Percentiles rank a stretch among this genome's conserved stretches.
These are phyloP conservation scores for Apiotrichum akiyoshidainum DNA, from an alignment of 1,284 basidiomycete genomes.

Conservation along the genomic window DNA sequence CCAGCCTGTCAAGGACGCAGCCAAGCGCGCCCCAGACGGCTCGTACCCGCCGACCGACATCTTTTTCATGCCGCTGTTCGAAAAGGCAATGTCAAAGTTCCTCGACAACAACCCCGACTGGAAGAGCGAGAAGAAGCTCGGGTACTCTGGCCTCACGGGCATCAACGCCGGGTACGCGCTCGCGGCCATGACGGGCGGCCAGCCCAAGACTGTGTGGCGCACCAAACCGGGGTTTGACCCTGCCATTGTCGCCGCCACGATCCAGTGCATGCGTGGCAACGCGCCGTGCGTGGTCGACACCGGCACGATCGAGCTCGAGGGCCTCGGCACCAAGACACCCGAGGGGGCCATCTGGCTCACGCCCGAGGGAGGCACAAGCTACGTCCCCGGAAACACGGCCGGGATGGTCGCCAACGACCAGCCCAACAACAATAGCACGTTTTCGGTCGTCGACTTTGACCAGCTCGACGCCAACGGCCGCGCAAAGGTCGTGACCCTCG, in stretches of 20 bases:
- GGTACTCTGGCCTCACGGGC: constrained; percentile 10
- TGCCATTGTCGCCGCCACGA: not conserved
- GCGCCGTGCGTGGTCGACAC: constrained; percentile 10
- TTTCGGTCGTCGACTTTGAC: constrained; percentile 10
- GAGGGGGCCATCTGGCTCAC: not conserved
- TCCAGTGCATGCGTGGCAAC: constrained; percentile 7
- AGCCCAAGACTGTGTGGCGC: not conserved
- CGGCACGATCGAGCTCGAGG: not conserved
- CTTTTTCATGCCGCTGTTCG: constrained; percentile 12
- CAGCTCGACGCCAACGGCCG: not conserved
- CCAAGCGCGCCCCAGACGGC: not conserved
- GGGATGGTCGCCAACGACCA: constrained; percentile 1
- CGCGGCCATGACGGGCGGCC: constrained; percentile 7
- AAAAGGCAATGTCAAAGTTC: constrained; percentile 19
- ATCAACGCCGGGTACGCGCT: constrained; percentile 2
- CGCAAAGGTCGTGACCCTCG: not conserved
- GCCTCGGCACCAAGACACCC: constrained; percentile 2
- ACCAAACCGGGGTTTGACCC: not conserved
- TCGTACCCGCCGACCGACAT: constrained; percentile 7
- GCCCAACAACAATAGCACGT: constrained; percentile 1
- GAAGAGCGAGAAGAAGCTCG: not conserved
- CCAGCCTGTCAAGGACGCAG: constrained; percentile 6
- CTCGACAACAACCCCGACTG: constrained; percentile 5
- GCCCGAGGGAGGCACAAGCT: not conserved
- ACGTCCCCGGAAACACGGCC: not conserved